Percentiles rank a stretch among this genome's conserved stretches.
These are phyloP conservation scores for Fraxinus latifolia DNA, from an alignment of 305 asterid genomes.

Conservation along the genomic window DNA sequence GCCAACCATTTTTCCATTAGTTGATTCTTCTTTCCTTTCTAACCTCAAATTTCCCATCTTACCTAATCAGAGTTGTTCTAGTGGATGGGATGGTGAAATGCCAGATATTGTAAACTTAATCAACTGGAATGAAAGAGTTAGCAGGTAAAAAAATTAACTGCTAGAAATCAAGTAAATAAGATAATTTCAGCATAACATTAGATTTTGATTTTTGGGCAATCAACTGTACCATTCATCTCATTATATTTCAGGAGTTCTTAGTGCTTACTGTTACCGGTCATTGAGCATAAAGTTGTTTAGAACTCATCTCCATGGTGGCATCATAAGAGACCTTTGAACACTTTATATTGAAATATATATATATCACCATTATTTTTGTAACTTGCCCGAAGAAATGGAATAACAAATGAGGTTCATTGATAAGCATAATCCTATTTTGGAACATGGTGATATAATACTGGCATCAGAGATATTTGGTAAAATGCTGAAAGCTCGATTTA, in stretches of 20 bases:
- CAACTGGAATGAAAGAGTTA: not conserved
- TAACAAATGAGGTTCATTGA: not conserved
- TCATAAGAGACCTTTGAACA: not conserved
- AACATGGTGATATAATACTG: not conserved
- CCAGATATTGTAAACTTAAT: slow-evolving; percentile 4
- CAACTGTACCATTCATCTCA: not conserved
- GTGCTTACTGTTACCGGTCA: not conserved
- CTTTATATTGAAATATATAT: not conserved
- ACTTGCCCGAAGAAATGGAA: not conserved
- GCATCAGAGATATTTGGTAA: not conserved
- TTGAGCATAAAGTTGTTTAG: not conserved
- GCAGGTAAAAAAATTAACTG: not conserved
- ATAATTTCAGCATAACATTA: not conserved
- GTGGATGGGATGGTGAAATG: slow-evolving; percentile 10
- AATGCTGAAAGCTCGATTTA: not conserved
- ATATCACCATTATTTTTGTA: not conserved
- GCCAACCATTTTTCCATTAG: slow-evolving; percentile 1
- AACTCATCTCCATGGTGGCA: not conserved
- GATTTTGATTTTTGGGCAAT: not conserved
- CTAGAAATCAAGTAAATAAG: not conserved
- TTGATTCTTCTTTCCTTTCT: slow-evolving; percentile 14
- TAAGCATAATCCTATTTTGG: not conserved
- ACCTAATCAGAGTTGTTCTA: slow-evolving; percentile 1
- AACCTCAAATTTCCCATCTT: slow-evolving; percentile 5
- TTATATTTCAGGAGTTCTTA: not conserved